Base-by-base conservation (phyloP, 768 basidiomycete genomes). In the Termitomyces heimii region DNA sequence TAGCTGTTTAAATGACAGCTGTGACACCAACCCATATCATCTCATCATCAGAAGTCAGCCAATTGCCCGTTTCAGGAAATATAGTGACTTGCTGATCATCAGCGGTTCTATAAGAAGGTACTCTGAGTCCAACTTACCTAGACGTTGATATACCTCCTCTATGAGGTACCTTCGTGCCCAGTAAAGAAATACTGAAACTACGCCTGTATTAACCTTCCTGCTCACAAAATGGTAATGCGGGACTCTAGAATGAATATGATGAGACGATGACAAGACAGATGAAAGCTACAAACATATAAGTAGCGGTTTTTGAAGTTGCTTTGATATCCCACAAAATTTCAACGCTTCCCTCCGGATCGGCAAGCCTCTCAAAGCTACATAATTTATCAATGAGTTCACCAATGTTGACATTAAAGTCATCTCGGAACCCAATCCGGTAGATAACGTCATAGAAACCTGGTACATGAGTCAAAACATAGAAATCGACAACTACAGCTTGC, bases 51-150 rank as follows among this genome's bases (percentile, higher is more conserved):
- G 76, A 74, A 0, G 77, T 78, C 6, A 78, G 59, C 83, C 83
- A 84, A 57, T 80, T 82, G 1, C 70, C 82, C 0, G 82, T 83
- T 59, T 84, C 82, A 0, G 84, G 85, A 71, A 85, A 84, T 77
- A 85, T 82, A 0, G 77, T 79, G 2, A 74, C 82, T 81, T 39
- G 2, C n/a, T 40, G 26, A 20, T 32, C 5, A 12, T 45, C 29
- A 35, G 24, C 24, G 26, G 48, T 4, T 13, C 20, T 39, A 16
- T 32, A 6, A 3, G 42, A n/a, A 7, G 28, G 48, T 31, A 7
- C 35, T 16, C 5, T 37, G 8, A 13, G n/a, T 7, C 5, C 29
- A 4, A 65, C 73, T 55, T 55, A 83, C 81, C 71, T 37, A 87
- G 65, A 24, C 83, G 79, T 39, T 77, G 78, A 67, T 88, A 88